Evolutionary conservation across 805 yeast species (phyloP), one percentile per base, ranked within the genome.

Genomic region (Candida vaughaniae): DNA sequence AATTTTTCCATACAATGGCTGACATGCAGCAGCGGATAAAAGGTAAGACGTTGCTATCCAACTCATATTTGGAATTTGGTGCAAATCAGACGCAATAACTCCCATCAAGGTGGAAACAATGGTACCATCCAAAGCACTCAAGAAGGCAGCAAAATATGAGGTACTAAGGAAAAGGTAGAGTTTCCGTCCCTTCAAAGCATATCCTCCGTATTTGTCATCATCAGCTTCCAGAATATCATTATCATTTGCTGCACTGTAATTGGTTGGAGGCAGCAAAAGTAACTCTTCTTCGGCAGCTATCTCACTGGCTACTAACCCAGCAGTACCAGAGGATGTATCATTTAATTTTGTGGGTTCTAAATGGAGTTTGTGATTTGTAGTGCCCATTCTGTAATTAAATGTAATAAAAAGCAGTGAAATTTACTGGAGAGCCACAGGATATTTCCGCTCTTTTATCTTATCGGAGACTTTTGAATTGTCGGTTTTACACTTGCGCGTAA

Each of bases 11-110:
- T 74, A 80, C 16, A 83, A 57, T 2, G 90, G 90, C 56, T 83
- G 90, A 52, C 81, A 80, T 2, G 86, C 83, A 0, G 89, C 78
- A 29, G 82, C 75, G 1, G 88, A 76, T 29, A 83, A 60, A 29
- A 83, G 59, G 48, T 83, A 83, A 0, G 86, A 74, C 0, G 87
- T 79, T 2, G 86, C 89, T 16, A 83, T 79, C 87, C 88, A 82
- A 11, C 87, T 73, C 18, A 82, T 70, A 43, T 74, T 74, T 3
- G 79, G 77, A 29, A 82, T 64, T 0, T 80, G 81, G 45, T 81
- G 63, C 49, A 83, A 72, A 47, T 82, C 88, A 1, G 85, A 78
- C 1, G 88, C 85, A 38, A 83, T 82, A 19, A 74, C 73, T 2
- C 85, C 68, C 48, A 82, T 60, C 18, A 82, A 58, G 1, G 89